These are phyloP conservation scores for Arthromyces matolae DNA, from an alignment of 768 basidiomycete species.

Conservation along the genomic window DNA sequence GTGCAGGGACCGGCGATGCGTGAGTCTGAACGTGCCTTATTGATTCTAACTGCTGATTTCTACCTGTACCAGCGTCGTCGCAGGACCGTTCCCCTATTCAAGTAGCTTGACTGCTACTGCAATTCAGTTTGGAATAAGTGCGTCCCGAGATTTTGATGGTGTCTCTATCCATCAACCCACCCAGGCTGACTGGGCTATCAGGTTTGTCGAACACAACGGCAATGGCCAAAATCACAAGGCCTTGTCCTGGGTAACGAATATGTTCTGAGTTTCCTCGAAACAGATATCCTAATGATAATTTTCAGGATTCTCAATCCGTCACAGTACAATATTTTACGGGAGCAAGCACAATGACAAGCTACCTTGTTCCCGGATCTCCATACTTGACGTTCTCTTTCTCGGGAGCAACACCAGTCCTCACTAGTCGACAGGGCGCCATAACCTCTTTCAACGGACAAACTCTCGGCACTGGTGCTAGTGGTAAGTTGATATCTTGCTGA, in stretches of 20 bases:
- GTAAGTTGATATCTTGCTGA: conserved; percentile 7
- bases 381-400: conserved; percentile 31
- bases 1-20: conserved; percentile 23
- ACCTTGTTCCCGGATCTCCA: conserved; percentile 30
- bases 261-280: neutral
- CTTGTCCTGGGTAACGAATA: conserved; percentile 30
- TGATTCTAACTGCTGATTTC: neutral
- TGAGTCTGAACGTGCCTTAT: conserved; percentile 11
- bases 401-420: conserved; percentile 27
- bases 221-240: conserved; percentile 29
- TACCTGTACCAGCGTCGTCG: conserved; percentile 22
- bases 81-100: conserved; percentile 32
- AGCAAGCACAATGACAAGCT: conserved; percentile 28
- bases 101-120: conserved; percentile 22
- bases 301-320: conserved; percentile 30
- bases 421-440: conserved; percentile 27
- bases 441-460: conserved; percentile 25
- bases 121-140: conserved; percentile 29
- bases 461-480: conserved; percentile 18
- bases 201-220: conserved; percentile 30
- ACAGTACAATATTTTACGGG: conserved; percentile 33
- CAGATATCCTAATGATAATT: neutral
- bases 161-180: conserved; percentile 29
- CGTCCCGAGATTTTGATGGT: conserved; percentile 28
- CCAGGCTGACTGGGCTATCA: conserved; percentile 30